Base-by-base conservation (phyloP, 176 grass and related monocot genomes). In the Areca catechu region DNA sequence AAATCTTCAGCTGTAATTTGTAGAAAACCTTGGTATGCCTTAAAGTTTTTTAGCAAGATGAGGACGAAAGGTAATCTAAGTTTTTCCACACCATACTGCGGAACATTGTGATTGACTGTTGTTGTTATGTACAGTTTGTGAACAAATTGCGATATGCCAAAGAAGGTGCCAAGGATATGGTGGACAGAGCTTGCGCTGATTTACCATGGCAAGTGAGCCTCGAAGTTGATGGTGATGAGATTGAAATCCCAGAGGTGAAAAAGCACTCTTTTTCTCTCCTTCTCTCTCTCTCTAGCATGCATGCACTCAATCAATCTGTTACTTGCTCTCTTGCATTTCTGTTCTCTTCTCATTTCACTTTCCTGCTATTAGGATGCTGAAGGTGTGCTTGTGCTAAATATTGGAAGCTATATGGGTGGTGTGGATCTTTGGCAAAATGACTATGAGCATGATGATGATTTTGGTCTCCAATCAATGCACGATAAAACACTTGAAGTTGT, bases 141-240 rank as follows among this genome's bases (percentile, higher is more conserved):
- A 96, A 96, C 78, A 96, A 96, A 71, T 62, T 96, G 71, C 78
- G 89, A 59, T 96, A 96, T 84, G 91, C 91, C 59, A 96, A 88
- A 82, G 91, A 96, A 73, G 91, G 91, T 7, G 91, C 86, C 58
- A 96, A 90, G 70, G 91, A 96, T 79, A 96, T 96, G 49, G 65
- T 96, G 68, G 91, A 84, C 68, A 86, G 86, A 48, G 77, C 86
- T n/a, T 96, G 91, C 74, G 72, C 86, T 51, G 85, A 96, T 82
- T 77, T 96, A 77, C 86, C 91, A 68, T 90, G 80, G 83, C 80
- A 86, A 54, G 77, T 87, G 70, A 82, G 76, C 71, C 86, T 96
- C 60, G 80, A 96, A 84, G 91, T 90, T 51, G 91, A 96, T 77
- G 91, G 91, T 51, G 64, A 84, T 47, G 80, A 69, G 53, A 66